These are phyloP conservation scores for Pelargonium fulgidum DNA, from an alignment of 441 rosid genomes.

Conservation along the genomic window DNA sequence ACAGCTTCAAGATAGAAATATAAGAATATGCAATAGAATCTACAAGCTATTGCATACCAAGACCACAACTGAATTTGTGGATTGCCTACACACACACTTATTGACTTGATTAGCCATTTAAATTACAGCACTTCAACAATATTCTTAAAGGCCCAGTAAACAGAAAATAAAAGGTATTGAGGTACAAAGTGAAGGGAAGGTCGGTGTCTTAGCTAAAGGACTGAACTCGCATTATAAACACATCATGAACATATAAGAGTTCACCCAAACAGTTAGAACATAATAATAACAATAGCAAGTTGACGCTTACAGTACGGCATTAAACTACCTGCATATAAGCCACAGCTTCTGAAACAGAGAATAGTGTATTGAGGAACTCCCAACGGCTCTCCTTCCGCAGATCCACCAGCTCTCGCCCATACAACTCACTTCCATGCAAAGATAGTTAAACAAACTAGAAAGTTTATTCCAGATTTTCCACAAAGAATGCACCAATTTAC, in stretches of 20 bases:
- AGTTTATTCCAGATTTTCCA: constrained; percentile 26
- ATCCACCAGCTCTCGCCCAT: constrained; percentile 93
- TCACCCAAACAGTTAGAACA: background rate
- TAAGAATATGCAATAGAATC: background rate
- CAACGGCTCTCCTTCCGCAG: constrained; percentile 84
- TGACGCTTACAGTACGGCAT: background rate
- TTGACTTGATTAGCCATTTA: background rate
- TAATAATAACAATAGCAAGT: background rate
- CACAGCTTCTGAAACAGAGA: constrained; percentile 96
- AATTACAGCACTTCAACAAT: background rate
- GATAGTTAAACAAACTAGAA: constrained; percentile 30
- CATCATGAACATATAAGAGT: background rate
- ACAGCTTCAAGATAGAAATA: background rate
- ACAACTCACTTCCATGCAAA: constrained; percentile 70
- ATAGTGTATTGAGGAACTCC: constrained; percentile 89
- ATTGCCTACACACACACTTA: background rate
- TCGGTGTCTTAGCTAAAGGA: background rate
- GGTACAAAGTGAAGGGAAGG: background rate
- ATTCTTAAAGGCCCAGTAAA: background rate
- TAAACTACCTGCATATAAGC: constrained; percentile 81
- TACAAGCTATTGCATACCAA: background rate
- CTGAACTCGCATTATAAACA: background rate
- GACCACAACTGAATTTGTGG: background rate
- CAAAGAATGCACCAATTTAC: constrained; percentile 6
- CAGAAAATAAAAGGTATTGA: background rate